Evolutionary conservation across 495 filamentous ascomycete species (phyloP), one percentile per base, ranked within the genome.

Genomic region (Lasiosphaeria ovina): DNA sequence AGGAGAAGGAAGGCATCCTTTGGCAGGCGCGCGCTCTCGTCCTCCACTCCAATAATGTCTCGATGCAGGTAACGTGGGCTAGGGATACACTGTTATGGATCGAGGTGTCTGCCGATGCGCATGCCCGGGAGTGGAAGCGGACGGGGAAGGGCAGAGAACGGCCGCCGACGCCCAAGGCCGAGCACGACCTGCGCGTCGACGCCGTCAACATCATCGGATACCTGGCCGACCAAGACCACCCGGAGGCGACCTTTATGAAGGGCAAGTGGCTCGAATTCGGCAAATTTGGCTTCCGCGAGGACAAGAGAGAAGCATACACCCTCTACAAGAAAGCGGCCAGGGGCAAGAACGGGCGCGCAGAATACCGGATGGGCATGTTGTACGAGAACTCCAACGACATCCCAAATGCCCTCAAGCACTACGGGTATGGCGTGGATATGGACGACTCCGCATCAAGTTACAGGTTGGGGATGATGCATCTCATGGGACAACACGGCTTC

Each of bases 221-320:
- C 71, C 79, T 98, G 34, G 89, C 93, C 31, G 89, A 90, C 42
- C 94, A 98, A 74, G 85, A 87, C 61, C 94, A 98, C 66, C 94
- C 94, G 51, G 92, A 93, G 69, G 94, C 95, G 5, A 87, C 92
- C 64, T 98, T 97, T 69, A 91, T 98, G 79, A 87, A 86, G 71
- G 91, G 90, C 57, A 97, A 94, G 83, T 98, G 94, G 95, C 80
- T 96, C 36, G 94, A 98, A 72, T 98, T 98, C 77, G 94, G 94
- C 59, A 97, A 97, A 72, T 98, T 97, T 72, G 91, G 90, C 24
- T 84, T 85, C 63, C 85, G 89, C 17, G 78, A 89, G 60, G 93
- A 98, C 77, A 97, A 95, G 74, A 92, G 93, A 66, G 93, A 97
- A 74, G 94, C 94, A 16, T 98, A 93, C 71, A 73, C 86, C 51